A percentile compares a stretch with the other conserved stretches of the same genome.
These are phyloP conservation scores for Boletales sp. DNA, from an alignment of 768 basidiomycete species.

Conservation along the genomic window DNA sequence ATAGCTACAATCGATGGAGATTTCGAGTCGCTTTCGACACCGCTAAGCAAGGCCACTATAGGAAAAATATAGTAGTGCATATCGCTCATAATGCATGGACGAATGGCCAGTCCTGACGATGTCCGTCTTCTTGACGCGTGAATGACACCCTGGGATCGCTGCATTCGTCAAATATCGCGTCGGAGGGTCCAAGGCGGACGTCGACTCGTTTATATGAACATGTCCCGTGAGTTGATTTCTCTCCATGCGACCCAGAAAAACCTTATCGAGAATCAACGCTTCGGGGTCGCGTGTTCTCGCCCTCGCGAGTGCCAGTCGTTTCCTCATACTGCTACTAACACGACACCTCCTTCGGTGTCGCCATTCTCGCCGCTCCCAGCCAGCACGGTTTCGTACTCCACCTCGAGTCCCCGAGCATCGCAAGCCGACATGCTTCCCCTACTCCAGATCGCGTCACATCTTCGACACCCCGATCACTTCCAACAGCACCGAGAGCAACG, in stretches of 20 bases:
- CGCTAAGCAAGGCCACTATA: too few relatives aligned
- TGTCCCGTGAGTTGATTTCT: not conserved
- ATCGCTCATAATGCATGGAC: too few relatives aligned
- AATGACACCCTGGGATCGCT: slow-evolving; percentile 58
- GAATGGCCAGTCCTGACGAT: too few relatives aligned
- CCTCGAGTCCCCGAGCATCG: slow-evolving; percentile 87
- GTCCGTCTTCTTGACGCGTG: slow-evolving; percentile 57
- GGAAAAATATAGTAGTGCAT: too few relatives aligned
- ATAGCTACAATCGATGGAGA: too few relatives aligned
- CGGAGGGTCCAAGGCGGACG: slow-evolving; percentile 83
- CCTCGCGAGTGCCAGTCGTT: slow-evolving; percentile 85
- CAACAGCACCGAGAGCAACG: slow-evolving; percentile 71
- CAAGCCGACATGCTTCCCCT: slow-evolving; percentile 75
- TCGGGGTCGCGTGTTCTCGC: slow-evolving; percentile 82
- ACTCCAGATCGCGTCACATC: slow-evolving; percentile 68
- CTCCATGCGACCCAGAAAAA: slow-evolving; percentile 10
- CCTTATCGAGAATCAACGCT: slow-evolving; percentile 84
- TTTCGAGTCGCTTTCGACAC: too few relatives aligned
- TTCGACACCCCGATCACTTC: slow-evolving; percentile 38
- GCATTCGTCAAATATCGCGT: slow-evolving; percentile 84
- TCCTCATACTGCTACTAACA: slow-evolving; percentile 90
- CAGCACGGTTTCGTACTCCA: slow-evolving; percentile 82
- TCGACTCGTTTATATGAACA: slow-evolving; percentile 60
- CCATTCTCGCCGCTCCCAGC: slow-evolving; percentile 41
- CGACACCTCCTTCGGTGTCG: slow-evolving; percentile 51